phyloP scores from a whole-genome alignment of 2,329 filamentous ascomycete species.

The Myriosclerotinia duriaeana region DNA sequence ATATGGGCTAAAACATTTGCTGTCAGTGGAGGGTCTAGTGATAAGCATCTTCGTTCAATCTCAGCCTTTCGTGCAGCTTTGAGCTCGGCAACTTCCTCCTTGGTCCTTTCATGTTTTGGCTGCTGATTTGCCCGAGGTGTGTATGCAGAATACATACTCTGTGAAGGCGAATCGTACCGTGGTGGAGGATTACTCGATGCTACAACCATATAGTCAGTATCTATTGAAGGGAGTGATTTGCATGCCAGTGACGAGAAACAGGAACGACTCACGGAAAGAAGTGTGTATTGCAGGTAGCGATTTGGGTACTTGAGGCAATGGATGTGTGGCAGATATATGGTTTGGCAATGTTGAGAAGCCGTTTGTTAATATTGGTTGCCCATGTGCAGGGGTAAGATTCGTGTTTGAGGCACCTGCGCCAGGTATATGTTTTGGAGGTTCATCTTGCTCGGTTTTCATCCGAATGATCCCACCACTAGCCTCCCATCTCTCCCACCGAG shows the following conservation, averaged over 20 bases:
- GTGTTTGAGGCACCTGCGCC: slow-evolving; percentile 1
- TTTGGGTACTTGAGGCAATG: slow-evolving; percentile 22
- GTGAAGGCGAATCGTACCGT: slow-evolving; percentile 39
- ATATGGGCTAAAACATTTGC: slow-evolving; percentile 65
- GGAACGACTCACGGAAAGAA: slow-evolving; percentile 24
- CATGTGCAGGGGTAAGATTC: slow-evolving; percentile 1
- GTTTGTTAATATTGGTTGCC: slow-evolving; percentile 14
- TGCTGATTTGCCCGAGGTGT: slow-evolving; percentile 34
- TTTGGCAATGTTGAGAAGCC: slow-evolving; percentile 1
- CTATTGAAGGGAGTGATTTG: background rate
- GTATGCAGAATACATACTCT: slow-evolving; percentile 35
- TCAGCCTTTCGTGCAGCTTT: slow-evolving; percentile 65
- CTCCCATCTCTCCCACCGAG: slow-evolving; percentile 74
- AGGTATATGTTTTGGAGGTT: slow-evolving; percentile 21
- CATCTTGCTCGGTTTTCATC: slow-evolving; percentile 30
- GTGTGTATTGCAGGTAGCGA: slow-evolving; percentile 26
- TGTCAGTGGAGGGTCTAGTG: slow-evolving; percentile 64
- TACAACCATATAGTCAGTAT: slow-evolving; percentile 23
- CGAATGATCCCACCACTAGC: slow-evolving; percentile 38
- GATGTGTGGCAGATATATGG: slow-evolving; percentile 12
- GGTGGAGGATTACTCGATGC: slow-evolving; percentile 32
- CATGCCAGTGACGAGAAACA: background rate
- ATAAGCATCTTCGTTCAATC: slow-evolving; percentile 68
- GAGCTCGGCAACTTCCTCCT: slow-evolving; percentile 61
- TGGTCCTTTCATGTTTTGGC: slow-evolving; percentile 52